Base-by-base conservation (phyloP, 805 yeast genomes). In the Candida awuae region DNA sequence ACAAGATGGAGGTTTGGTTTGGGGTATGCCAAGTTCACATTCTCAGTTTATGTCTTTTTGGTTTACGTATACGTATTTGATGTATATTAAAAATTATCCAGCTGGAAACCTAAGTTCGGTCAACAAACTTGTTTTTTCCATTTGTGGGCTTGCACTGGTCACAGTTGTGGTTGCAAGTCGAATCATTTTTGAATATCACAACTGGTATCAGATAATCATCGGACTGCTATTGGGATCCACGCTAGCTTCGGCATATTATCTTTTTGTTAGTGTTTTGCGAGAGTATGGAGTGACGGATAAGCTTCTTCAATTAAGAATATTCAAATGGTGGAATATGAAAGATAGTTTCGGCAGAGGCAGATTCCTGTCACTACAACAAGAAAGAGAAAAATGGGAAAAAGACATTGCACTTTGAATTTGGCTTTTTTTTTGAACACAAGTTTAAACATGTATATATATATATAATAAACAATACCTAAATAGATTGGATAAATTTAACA, bases 1-100 rank as follows among this genome's bases (percentile, higher is more conserved):
- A 36, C 35, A 46, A 15, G 55, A 53, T 21, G 55, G 61, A 10
- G 47, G 50, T 1, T 45, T 58, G 18, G 78, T 82, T 1, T 87
- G 80, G 56, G 98, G 98, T 0, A 90, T 90, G 97, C 98, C 98
- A 0, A 78, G 88, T 38, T 96, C 98, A 1, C 98, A 90, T 60
- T 77, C 95, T 0, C 98, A 90, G 62, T 92, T 88, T 59, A 83
- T 90, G 87, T 94, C 95, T 2, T 92, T 77, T 55, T 77, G 82
- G 46, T 70, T 75, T n/a, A 64, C 71, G 7, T 83, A 78, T 54
- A 63, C 70, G 44, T 49, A 67, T 3, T 66, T 82, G 42, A 62
- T 66, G 37, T 48, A 56, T 46, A 62, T 69, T 53, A 62, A 75
- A 75, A 58, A 62, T 45, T 59, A 32, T 12, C 53, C 49, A 29